These are phyloP conservation scores for Nigrospora sphaerica DNA, from an alignment of 2,329 filamentous ascomycete genomes.

Conservation along the genomic window DNA sequence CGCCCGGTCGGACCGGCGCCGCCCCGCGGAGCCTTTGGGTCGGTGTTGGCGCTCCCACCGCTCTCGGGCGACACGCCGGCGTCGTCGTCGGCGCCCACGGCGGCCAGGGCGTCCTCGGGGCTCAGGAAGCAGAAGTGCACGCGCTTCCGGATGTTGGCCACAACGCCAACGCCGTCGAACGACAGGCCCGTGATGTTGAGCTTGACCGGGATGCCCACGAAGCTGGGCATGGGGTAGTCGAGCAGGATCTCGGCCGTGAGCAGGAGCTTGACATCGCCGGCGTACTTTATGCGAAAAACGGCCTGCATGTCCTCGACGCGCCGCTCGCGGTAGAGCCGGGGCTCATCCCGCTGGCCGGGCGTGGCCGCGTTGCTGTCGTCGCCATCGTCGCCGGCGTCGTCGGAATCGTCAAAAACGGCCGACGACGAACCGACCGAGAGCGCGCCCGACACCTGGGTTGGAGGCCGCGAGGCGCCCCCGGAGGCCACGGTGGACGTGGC, in stretches of 20 bases:
- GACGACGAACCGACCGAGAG: constrained; percentile 1
- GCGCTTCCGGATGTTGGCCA: constrained; percentile 83
- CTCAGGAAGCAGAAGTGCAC: constrained; percentile 93
- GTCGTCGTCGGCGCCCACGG: constrained; percentile 47
- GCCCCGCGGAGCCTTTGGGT: constrained; percentile 19
- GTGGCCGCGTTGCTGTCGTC: constrained; percentile 5
- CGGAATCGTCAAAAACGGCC: constrained; percentile 12
- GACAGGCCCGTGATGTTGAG: constrained; percentile 91
- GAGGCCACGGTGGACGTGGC: constrained; percentile 37
- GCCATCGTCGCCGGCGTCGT: constrained; percentile 1
- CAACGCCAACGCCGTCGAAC: constrained; percentile 89
- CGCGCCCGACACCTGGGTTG: constrained; percentile 34
- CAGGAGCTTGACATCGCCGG: constrained; percentile 78
- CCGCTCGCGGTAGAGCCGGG: constrained; percentile 47
- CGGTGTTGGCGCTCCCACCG: constrained; percentile 9
- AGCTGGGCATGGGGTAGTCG: constrained; percentile 97
- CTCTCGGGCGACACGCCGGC: constrained; percentile 22
- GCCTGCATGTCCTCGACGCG: constrained; percentile 85
- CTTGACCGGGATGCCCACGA: constrained; percentile 90
- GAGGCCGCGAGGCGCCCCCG: constrained; percentile 45
- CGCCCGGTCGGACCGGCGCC: constrained; percentile 19
- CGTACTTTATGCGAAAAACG: constrained; percentile 83
- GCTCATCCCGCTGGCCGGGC: constrained; percentile 24
- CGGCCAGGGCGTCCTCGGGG: constrained; percentile 78
- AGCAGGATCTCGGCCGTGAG: constrained; percentile 92